phyloP scores from a whole-genome alignment of 2,329 filamentous ascomycete genomes.

The Arachnomyces sp. region DNA sequence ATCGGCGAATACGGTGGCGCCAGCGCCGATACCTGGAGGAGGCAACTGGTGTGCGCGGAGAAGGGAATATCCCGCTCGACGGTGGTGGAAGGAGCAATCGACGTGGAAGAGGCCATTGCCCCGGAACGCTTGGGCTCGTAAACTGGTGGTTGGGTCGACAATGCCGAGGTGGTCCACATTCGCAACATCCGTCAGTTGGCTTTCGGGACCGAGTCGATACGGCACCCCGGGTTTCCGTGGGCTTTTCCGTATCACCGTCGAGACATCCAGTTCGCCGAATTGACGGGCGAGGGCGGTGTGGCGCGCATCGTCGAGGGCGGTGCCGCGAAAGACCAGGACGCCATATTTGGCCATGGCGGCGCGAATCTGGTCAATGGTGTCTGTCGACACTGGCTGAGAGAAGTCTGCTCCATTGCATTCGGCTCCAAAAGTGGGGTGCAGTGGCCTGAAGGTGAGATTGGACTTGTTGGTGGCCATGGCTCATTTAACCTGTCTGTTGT shows the following conservation, averaged over 20 bases:
- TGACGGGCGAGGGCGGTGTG: slow-evolving; percentile 13
- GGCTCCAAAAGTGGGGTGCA: too few species aligned
- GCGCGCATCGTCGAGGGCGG: slow-evolving; percentile 9
- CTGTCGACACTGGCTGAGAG: too few species aligned
- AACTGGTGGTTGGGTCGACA: slow-evolving; percentile 32
- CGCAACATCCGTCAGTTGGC: slow-evolving; percentile 51
- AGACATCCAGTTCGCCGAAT: slow-evolving; percentile 14
- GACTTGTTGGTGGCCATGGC: too few species aligned
- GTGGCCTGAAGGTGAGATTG: too few species aligned
- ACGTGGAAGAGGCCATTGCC: slow-evolving; percentile 49
- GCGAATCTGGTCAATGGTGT: too few species aligned
- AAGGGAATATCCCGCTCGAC: slow-evolving; percentile 46
- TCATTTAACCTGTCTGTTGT: too few species aligned
- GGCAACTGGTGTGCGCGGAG: slow-evolving; percentile 46
- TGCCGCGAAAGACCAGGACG: too few species aligned
- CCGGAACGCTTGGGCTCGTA: slow-evolving; percentile 9
- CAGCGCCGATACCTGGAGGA: slow-evolving; percentile 40
- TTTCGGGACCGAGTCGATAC: too few species aligned
- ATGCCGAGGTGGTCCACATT: slow-evolving; percentile 46
- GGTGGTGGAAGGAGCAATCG: slow-evolving; percentile 50
- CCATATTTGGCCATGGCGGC: too few species aligned
- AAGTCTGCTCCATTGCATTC: too few species aligned
- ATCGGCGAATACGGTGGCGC: slow-evolving; percentile 49
- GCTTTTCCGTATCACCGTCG: too few species aligned
- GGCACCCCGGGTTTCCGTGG: slow-evolving; percentile 43